Evolutionary conservation across 371 early-diverging fungal genomes (phyloP).

Genomic region (Mucor piriformis): DNA sequence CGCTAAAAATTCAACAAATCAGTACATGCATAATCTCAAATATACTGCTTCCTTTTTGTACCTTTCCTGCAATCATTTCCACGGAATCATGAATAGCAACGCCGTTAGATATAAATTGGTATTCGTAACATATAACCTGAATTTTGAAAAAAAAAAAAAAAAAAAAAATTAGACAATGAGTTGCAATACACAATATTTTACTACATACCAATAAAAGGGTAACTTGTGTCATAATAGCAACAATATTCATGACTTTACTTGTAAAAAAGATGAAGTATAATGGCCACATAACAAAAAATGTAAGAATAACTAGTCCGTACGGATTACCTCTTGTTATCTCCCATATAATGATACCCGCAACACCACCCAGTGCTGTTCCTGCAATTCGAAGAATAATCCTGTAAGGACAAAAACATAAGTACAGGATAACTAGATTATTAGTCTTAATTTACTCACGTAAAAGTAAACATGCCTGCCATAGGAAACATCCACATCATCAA

Average conservation of each 20-base stretch:
- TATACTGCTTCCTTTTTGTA: constrained; percentile 10
- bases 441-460: constrained; percentile 26
- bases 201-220: constrained; percentile 31
- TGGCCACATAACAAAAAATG: constrained; percentile 27
- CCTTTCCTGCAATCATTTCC: constrained; percentile 50
- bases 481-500: constrained; percentile 48
- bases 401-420: background rate
- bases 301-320: constrained; percentile 37
- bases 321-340: constrained; percentile 45
- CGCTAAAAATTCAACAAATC: constrained; percentile 24
- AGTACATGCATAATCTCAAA: background rate
- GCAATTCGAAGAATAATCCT: constrained; percentile 35
- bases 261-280: constrained; percentile 39
- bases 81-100: constrained; percentile 26
- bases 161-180: no score
- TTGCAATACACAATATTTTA: background rate
- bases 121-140: constrained; percentile 36
- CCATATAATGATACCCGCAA: constrained; percentile 47
- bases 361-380: constrained; percentile 41
- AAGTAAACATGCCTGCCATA: constrained; percentile 40
- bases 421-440: background rate
- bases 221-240: constrained; percentile 33
- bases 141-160: no score
- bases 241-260: constrained; percentile 22
- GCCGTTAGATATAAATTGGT: constrained; percentile 28